Evolutionary conservation across 371 early-diverging fungal species (phyloP).

Genomic region (Rhizopus stolonifer): DNA sequence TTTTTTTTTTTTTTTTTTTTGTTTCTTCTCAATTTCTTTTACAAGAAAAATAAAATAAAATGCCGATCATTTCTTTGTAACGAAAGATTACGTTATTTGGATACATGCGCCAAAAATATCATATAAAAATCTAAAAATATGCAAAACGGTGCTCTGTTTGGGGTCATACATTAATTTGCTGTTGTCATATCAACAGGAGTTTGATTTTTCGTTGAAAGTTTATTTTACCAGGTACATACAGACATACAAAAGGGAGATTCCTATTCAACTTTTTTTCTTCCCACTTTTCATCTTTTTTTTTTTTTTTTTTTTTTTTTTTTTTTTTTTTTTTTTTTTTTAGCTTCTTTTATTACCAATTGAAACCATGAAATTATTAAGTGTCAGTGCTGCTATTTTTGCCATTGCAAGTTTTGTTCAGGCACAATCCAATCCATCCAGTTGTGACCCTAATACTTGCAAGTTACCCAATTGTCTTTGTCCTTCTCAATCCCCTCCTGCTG

Average conservation of each 20-base stretch:
- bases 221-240: too few relatives aligned
- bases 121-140: too few relatives aligned
- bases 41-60: too few relatives aligned
- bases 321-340: constrained; percentile 3
- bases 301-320: constrained; percentile 13
- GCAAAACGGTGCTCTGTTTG: too few relatives aligned
- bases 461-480: constrained; percentile 71
- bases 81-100: too few relatives aligned
- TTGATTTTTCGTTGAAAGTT: background rate
- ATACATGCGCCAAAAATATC: too few relatives aligned
- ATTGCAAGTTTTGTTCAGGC: constrained; percentile 23
- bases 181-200: background rate
- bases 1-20: too few relatives aligned
- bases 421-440: constrained; percentile 34
- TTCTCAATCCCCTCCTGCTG: constrained; percentile 58
- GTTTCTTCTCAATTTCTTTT: too few relatives aligned
- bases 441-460: constrained; percentile 66
- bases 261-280: constrained; percentile 3
- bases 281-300: constrained; percentile 8
- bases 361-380: constrained; percentile 31
- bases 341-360: too few relatives aligned
- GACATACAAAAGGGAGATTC: background rate
- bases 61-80: too few relatives aligned
- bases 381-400: constrained; percentile 32
- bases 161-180: too few relatives aligned